phyloP scores from a whole-genome alignment of 2,329 filamentous ascomycete species.

The Aureobasidium sp. region DNA sequence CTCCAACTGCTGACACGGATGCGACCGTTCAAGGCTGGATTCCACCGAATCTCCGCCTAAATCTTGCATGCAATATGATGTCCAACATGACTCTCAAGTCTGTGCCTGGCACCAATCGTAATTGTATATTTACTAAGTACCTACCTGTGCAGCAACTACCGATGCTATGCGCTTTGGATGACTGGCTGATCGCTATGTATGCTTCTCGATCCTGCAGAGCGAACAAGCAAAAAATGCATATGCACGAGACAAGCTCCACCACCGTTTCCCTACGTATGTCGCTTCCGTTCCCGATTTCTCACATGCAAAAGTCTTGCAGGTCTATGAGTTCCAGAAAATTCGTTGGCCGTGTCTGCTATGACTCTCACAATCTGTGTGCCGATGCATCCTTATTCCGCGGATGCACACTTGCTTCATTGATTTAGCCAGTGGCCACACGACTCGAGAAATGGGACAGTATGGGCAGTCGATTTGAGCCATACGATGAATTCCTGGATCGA shows the following conservation, averaged over 20 bases:
- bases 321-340: not conserved
- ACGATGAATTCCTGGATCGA: not conserved
- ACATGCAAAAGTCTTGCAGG: not conserved
- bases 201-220: conserved; percentile 1
- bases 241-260: conserved; percentile 12
- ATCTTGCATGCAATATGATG: not conserved
- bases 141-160: not conserved
- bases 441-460: not conserved
- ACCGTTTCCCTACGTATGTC: not conserved
- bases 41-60: not conserved
- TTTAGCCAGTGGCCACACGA: not conserved
- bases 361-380: not conserved
- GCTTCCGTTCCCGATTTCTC: conserved; percentile 1
- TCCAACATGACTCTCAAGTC: conserved; percentile 4
- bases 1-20: not conserved
- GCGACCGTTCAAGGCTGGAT: not conserved
- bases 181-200: conserved; percentile 6
- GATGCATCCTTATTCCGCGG: not conserved
- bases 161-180: not conserved
- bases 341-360: not conserved
- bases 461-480: not conserved
- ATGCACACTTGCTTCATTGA: not conserved
- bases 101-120: not conserved
- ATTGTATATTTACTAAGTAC: not conserved
- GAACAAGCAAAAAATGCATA: conserved; percentile 6